Base-by-base conservation (phyloP, 164 flowering plant species). In the Stephania japonica region DNA sequence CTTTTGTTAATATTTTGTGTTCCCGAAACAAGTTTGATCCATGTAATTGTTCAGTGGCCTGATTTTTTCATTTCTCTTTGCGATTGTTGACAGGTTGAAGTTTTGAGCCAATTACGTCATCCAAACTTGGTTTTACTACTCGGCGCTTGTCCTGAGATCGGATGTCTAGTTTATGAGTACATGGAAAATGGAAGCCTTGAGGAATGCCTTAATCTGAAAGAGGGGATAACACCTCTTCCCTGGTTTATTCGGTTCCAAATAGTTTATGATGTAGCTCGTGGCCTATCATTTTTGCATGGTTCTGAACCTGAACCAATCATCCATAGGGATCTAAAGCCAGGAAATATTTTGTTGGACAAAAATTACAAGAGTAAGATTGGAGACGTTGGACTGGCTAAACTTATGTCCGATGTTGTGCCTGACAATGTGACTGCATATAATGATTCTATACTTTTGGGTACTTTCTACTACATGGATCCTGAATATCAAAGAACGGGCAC, bases 401-500 rank as follows among this genome's bases (percentile, higher is more conserved):
- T 91, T 12, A 70, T 91, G 32, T 73, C 85, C 61, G 81, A 90
- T 75, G 81, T 81, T 65, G 88, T 82, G 23, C 97, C 93, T n/a
- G 98, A 93, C 73, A 83, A 82, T 65, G 69, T 91, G 62, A 89
- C 98, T 2, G 89, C 81, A 77, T 93, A 87, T 73, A 74, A 82
- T 67, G 84, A 91, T 24, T 82, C 97, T 23, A 65, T 86, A 42
- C 78, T 93, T 41, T 92, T 92, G 4, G 98, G 97, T 66, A 93
- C 97, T 9, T 77, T 91, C 65, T 77, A 24, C 72, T 93, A 93
- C 82, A 91, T 93, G 90, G 98, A 93, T 70, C 98, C 98, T 1
- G 98, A 93, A 81, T 93, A 93, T 81, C 92, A 84, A 42, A 83
- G 98, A 84, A 91, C 97, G 6, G 98, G 98, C 42, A 91, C 93